A percentile compares a stretch with the other conserved stretches of the same genome.
Evolutionary conservation across 768 basidiomycete species (phyloP).

Genomic region (Dendrothele bispora): DNA sequence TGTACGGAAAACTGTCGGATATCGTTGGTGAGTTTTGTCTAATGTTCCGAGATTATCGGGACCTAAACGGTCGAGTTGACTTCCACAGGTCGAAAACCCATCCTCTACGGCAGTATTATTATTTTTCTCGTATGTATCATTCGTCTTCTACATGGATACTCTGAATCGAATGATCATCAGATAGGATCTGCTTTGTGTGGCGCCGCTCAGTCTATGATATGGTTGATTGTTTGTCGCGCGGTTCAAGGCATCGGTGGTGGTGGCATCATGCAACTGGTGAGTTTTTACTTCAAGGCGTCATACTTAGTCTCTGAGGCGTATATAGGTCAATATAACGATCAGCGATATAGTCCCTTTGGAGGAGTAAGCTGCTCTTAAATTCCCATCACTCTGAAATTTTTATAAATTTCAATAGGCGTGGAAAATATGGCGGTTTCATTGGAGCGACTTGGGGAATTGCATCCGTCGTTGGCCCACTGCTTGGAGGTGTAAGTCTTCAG

Average conservation of each 20-base stretch:
- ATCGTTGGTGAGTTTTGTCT: constrained; percentile 4
- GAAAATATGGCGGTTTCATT: constrained; percentile 72
- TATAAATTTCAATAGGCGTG: constrained; percentile 40
- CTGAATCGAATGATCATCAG: neutral
- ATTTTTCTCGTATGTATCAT: constrained; percentile 52
- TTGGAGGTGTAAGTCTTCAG: constrained; percentile 71
- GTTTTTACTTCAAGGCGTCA: neutral
- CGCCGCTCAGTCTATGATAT: constrained; percentile 74
- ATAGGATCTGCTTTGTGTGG: constrained; percentile 81
- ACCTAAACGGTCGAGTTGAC: too few relatives aligned
- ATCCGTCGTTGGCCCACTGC: constrained; percentile 53
- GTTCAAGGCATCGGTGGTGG: constrained; percentile 86
- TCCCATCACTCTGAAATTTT: neutral
- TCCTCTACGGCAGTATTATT: constrained; percentile 64
- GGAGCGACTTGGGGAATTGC: constrained; percentile 82
- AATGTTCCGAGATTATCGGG: too few relatives aligned
- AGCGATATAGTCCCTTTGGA: constrained; percentile 81
- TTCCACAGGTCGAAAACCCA: constrained; percentile 59
- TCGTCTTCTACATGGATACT: neutral
- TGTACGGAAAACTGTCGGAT: constrained; percentile 77
- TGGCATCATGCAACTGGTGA: constrained; percentile 64
- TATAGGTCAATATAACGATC: constrained; percentile 64
- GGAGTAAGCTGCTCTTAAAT: constrained; percentile 39
- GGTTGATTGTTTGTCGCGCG: constrained; percentile 76
- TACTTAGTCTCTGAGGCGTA: neutral